These are phyloP conservation scores for Phaeophleospora eucalypticola DNA, from an alignment of 2,329 filamentous ascomycete genomes.

Conservation along the genomic window DNA sequence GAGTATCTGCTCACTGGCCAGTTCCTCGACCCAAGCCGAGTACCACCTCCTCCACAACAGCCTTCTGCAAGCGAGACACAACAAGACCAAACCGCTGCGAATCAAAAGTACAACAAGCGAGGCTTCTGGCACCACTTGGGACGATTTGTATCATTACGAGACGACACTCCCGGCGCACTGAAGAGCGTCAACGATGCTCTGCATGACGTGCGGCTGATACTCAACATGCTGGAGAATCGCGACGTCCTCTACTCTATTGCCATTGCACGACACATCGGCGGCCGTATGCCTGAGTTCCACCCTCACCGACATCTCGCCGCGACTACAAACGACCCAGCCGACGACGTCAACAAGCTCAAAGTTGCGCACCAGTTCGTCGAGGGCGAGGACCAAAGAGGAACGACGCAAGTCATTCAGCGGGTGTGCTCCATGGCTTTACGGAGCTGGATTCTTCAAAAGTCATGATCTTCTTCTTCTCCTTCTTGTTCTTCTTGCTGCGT, in stretches of 20 bases:
- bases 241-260: conserved; percentile 89
- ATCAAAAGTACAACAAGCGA: conserved; percentile 49
- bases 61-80: conserved; percentile 21
- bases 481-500: conserved; percentile 1
- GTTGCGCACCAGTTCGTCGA: conserved; percentile 48
- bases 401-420: conserved; percentile 46
- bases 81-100: conserved; percentile 31
- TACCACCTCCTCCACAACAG: conserved; percentile 43
- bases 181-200: conserved; percentile 63
- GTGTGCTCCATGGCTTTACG: conserved; percentile 48
- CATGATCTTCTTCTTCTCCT: conserved; percentile 15
- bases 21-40: conserved; percentile 59
- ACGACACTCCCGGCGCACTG: conserved; percentile 50
- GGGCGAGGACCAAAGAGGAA: conserved; percentile 42
- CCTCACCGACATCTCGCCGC: conserved; percentile 25
- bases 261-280: conserved; percentile 69
- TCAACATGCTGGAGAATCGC: conserved; percentile 79
- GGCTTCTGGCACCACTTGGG: conserved; percentile 81
- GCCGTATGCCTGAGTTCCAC: conserved; percentile 48
- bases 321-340: conserved; percentile 34
- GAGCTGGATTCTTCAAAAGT: conserved; percentile 37
- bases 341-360: conserved; percentile 42
- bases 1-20: conserved; percentile 73
- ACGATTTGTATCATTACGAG: conserved; percentile 63
- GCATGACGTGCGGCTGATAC: conserved; percentile 60